Percentiles rank a stretch among this genome's conserved stretches.
These are phyloP conservation scores for Neonectria punicea DNA, from an alignment of 2,329 filamentous ascomycete species.

Conservation along the genomic window DNA sequence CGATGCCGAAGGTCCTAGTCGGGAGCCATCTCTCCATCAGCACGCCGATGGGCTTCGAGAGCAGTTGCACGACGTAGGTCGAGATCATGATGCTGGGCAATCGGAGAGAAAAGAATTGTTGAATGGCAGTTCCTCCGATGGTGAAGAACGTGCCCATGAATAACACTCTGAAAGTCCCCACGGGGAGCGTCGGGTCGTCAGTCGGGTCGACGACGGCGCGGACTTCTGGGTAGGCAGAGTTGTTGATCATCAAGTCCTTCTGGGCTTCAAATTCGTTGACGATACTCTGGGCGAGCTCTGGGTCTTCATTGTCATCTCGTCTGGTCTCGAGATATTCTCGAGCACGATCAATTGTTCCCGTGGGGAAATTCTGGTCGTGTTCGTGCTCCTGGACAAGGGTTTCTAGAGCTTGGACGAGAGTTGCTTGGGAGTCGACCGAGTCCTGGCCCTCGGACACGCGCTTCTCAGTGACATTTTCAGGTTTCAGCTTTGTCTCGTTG, in stretches of 20 bases:
- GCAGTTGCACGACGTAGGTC: conserved; percentile 53
- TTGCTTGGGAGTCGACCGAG: neutral
- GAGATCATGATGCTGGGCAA: conserved; percentile 53
- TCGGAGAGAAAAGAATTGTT: conserved; percentile 55
- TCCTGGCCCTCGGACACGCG: neutral
- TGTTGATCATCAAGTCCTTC: conserved; percentile 45
- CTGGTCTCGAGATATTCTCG: conserved; percentile 49
- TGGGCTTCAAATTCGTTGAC: conserved; percentile 36
- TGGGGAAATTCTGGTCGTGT: conserved; percentile 60
- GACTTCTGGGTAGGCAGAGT: conserved; percentile 55
- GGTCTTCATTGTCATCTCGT: conserved; percentile 18
- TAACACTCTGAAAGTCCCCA: conserved; percentile 55
- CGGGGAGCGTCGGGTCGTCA: conserved; percentile 53
- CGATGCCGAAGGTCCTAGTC: conserved; percentile 4
- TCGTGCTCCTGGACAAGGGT: conserved; percentile 53
- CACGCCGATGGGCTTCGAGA: conserved; percentile 52
- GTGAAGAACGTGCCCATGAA: conserved; percentile 52
- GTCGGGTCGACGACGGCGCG: conserved; percentile 57
- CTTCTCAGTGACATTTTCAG: neutral
- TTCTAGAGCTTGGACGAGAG: conserved; percentile 20
- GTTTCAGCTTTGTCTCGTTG: neutral
- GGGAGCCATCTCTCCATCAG: conserved; percentile 44
- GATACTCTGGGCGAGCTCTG: conserved; percentile 30
- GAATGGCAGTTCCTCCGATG: conserved; percentile 31
- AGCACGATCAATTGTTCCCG: conserved; percentile 53